Evolutionary conservation across 1,284 basidiomycete species (phyloP).

Genomic region (Salmacisia buchloeana): DNA sequence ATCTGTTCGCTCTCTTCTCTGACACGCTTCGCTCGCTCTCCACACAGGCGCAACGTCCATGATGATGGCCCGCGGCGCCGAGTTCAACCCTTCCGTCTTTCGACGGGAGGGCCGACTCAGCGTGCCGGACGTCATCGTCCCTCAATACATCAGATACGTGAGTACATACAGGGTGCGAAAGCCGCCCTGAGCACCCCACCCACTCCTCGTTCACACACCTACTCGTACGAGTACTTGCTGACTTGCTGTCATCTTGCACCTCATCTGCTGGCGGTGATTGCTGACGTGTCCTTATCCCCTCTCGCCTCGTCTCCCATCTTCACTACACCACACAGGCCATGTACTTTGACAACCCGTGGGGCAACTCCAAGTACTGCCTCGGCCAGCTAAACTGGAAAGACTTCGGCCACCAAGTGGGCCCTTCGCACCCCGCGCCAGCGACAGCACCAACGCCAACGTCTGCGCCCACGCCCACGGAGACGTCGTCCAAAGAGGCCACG

Average conservation of each 20-base stretch:
- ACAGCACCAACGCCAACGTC: not conserved
- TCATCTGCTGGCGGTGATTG: conserved; percentile 21
- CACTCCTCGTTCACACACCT: too few relatives aligned
- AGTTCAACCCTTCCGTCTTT: conserved; percentile 87
- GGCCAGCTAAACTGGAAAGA: conserved; percentile 42
- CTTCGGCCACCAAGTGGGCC: not conserved
- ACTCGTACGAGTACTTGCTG: too few relatives aligned
- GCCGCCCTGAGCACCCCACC: too few relatives aligned
- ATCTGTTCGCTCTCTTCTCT: not conserved
- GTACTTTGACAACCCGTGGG: conserved; percentile 63
- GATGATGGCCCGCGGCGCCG: conserved; percentile 93
- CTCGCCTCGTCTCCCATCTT: conserved; percentile 34
- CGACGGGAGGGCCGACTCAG: conserved; percentile 51
- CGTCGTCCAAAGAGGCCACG: too few relatives aligned
- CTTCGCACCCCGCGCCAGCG: not conserved
- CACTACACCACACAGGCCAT: conserved; percentile 57
- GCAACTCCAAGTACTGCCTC: conserved; percentile 86
- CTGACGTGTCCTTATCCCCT: not conserved
- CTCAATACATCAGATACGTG: not conserved
- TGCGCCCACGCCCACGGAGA: too few relatives aligned
- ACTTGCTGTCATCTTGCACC: too few relatives aligned
- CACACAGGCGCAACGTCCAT: conserved; percentile 69
- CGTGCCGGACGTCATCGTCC: conserved; percentile 35
- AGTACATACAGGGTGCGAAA: too few relatives aligned
- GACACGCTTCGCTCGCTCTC: conserved; percentile 33